These are phyloP conservation scores for Mrakia frigida DNA, from an alignment of 768 basidiomycete genomes.

Conservation along the genomic window DNA sequence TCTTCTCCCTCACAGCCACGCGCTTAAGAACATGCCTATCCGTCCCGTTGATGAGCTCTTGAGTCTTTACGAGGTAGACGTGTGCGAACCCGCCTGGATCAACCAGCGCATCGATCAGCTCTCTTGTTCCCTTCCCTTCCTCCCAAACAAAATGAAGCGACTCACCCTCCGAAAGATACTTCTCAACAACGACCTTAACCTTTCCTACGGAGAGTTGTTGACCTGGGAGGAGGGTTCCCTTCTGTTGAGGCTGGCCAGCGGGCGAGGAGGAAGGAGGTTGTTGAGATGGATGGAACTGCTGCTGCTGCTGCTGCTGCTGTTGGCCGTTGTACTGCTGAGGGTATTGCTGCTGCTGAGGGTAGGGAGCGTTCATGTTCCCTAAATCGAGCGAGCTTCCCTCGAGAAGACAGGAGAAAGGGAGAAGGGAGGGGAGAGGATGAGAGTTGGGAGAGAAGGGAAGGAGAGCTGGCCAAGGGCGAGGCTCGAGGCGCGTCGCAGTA, in stretches of 20 bases:
- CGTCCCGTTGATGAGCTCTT: slow-evolving; percentile 79
- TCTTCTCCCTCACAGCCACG: slow-evolving; percentile 84
- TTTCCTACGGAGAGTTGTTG: slow-evolving; percentile 78
- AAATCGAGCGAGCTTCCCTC: not conserved
- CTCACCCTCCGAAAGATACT: slow-evolving; percentile 89
- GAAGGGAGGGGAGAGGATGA: no score
- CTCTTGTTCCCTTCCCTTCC: not conserved
- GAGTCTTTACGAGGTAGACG: slow-evolving; percentile 89
- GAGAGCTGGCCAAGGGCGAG: not conserved
- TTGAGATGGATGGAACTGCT: not conserved
- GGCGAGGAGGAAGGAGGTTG: not conserved
- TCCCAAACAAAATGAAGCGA: slow-evolving; percentile 18
- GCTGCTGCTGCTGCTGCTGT: not conserved
- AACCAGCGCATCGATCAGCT: not conserved
- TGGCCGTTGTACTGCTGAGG: slow-evolving; percentile 5
- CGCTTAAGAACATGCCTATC: slow-evolving; percentile 95
- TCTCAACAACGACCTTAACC: slow-evolving; percentile 82
- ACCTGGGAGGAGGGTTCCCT: slow-evolving; percentile 54
- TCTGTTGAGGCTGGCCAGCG: slow-evolving; percentile 26
- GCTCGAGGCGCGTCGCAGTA: no score
- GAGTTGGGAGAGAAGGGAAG: not conserved
- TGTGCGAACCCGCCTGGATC: slow-evolving; percentile 88
- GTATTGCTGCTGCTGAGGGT: not conserved
- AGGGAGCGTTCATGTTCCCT: no score
- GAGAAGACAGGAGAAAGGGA: not conserved